Evolutionary conservation across 2,329 filamentous ascomycete genomes (phyloP), one percentile per base, ranked within the genome.

Genomic region (Fusarium tuaranense): DNA sequence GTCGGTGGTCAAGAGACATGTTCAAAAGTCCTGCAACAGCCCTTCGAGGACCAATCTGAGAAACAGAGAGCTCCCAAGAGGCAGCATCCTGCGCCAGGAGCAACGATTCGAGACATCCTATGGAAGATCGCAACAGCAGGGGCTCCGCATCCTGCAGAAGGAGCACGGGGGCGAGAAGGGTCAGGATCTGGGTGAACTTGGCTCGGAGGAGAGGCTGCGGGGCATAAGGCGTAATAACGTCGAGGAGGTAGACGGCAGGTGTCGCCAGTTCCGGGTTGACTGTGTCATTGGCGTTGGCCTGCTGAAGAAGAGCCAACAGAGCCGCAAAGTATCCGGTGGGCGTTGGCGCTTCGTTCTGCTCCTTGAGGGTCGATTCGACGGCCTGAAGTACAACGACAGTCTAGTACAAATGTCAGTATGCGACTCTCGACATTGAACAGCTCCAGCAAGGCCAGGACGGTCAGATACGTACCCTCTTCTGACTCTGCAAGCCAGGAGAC

Each of bases 321-420:
- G 97, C 95, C 18, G 95, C 95, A 81, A 98, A 98, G 85, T 98
- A 99, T 71, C 93, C 95, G 18, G 97, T 98, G 27, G 97, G 90
- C 2, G 94, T 95, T 69, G 92, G 89, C 67, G 94, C 91, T 67
- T 94, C 92, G 80, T 96, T 94, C 83, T 98, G 95, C 79, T 96
- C 94, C 82, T 93, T 92, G 69, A 99, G 91, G 48, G 95, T 98
- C 78, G 97, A 93, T 83, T 99, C 97, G 79, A 99, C 94, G 72
- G 96, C 95, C 76, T 92, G 92, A 74, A 99, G 91, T 71, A 99
- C 92, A 78, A 97, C 92, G 71, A 92, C 93, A 73, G 93, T 96
- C 93, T 97, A 67, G 46, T 62, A 41, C 39, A 67, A 68, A 44
- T 46, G 57, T 68, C 65, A 69, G 72, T 72, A 55, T 67, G 68